Conservation (phyloP, 2,329 filamentous ascomycete genomes). For the Microsporum ferrugineum region DNA sequence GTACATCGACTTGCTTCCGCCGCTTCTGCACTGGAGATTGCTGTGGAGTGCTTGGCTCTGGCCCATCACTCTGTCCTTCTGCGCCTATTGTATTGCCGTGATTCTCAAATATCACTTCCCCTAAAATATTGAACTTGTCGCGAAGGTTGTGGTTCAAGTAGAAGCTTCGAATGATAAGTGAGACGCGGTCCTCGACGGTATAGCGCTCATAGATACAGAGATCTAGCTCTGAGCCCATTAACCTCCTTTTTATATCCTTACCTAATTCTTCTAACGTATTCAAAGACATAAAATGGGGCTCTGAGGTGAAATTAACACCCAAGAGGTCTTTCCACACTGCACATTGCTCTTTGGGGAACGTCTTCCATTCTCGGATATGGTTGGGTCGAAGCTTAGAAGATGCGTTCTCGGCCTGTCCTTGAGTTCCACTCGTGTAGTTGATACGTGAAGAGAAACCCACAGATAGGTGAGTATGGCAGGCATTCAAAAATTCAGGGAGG, state of each 20-base stretch:
- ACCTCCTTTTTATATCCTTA: background rate
- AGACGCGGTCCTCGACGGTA: conserved; percentile 8
- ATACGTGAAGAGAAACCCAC: conserved; percentile 6
- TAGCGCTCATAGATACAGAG: conserved; percentile 9
- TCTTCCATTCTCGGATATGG: conserved; percentile 9
- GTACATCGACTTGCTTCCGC: background rate
- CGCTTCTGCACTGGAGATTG: conserved; percentile 1
- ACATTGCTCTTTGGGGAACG: conserved; percentile 8
- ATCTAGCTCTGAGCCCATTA: conserved; percentile 13
- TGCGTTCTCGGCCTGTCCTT: conserved; percentile 12
- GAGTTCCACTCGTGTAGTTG: background rate
- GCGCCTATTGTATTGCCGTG: conserved; percentile 12
- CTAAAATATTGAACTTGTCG: conserved; percentile 9
- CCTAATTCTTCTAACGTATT: conserved; percentile 7
- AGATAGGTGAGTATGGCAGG: conserved; percentile 13
- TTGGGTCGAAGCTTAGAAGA: conserved; percentile 12
- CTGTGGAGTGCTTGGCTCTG: background rate
- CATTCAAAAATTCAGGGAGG: conserved; percentile 12
- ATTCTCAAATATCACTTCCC: conserved; percentile 13
- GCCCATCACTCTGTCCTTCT: background rate
- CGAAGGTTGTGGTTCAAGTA: conserved; percentile 5
- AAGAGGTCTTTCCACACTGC: conserved; percentile 8
- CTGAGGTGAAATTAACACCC: conserved; percentile 5
- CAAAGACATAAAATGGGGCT: conserved; percentile 10
- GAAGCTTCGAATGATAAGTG: conserved; percentile 4